Base-by-base conservation (phyloP, 352 stramenopile genomes). In the Globisporangium megalacanthum region DNA sequence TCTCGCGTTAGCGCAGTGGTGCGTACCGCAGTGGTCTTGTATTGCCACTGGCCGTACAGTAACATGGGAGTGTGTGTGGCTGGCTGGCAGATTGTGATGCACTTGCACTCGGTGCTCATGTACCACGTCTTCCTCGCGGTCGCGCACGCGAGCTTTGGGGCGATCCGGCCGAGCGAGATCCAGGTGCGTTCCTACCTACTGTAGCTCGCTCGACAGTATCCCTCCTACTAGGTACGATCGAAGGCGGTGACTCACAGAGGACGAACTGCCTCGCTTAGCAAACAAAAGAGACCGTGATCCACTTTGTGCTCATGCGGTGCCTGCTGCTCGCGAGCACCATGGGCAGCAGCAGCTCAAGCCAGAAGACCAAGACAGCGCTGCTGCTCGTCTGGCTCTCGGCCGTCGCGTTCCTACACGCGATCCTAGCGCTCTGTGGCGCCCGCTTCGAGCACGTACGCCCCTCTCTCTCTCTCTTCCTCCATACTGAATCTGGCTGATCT, bases 241-340 rank as follows among this genome's bases (percentile, higher is more conserved):
- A 39, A 13, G 10, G 35, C 6, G 35, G 35, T 13, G 35, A 13
- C 35, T 39, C 35, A 39, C 35, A 13, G 35, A 39, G 7, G 35
- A 8, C 35, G 35, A 13, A 3, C 3, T 13, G 35, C 35, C 3
- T 13, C 35, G 11, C 39, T 15, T 31, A 91, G 68, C 81, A 87
- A 73, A 89, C 81, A 22, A 91, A 91, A 46, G 81, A 91, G 54
- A 89, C 77, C 19, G 77, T 91, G 56, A 75, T 91, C 51, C 79
- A 86, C 46, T 91, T 89, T 44, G 61, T 88, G 19, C 58, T 91
- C 54, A 82, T 91, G 69, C 81, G 81, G 33, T 88, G 74, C 31
- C 69, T 89, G 22, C 61, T 91, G 61, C 76, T 91, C 3, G 77
- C 83, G 8, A 88, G 74, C 56, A 91, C 81, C 29, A 78, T 91